A percentile compares a stretch with the other conserved stretches of the same genome.
These are phyloP conservation scores for Pseudonitzschia multiseries DNA, from an alignment of 108 stramenopile genomes.

Conservation along the genomic window DNA sequence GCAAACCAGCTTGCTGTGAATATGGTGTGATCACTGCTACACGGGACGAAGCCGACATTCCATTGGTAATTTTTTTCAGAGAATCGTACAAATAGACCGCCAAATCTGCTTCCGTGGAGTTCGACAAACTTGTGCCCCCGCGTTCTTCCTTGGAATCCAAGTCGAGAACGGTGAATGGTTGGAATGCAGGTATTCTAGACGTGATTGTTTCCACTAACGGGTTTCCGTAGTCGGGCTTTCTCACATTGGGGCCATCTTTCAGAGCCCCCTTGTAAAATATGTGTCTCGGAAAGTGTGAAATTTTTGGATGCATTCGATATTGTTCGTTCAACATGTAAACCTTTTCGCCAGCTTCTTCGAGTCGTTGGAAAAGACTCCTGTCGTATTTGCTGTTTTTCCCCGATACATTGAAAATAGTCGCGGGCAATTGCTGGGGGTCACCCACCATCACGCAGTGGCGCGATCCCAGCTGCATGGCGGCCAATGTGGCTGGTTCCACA, in stretches of 20 bases:
- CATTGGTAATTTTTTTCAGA: constrained; percentile 46
- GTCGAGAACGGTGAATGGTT: constrained; percentile 81
- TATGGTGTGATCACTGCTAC: constrained; percentile 93
- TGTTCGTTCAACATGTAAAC: constrained; percentile 95
- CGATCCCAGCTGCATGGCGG: constrained; percentile 89
- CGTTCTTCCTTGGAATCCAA: constrained; percentile 84
- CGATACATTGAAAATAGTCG: constrained; percentile 91
- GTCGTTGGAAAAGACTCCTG: constrained; percentile 93
- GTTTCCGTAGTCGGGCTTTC: constrained; percentile 61
- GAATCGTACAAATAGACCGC: constrained; percentile 68
- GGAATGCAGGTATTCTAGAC: constrained; percentile 44
- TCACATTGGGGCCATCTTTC: constrained; percentile 82
- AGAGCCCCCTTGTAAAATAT: constrained; percentile 88
- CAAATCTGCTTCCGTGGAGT: constrained; percentile 73
- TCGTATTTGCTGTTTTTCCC: constrained; percentile 87
- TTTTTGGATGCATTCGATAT: constrained; percentile 93
- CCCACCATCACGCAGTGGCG: constrained; percentile 93
- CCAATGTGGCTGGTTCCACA: constrained; percentile 93
- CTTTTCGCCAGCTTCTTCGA: constrained; percentile 91
- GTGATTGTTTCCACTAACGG: constrained; percentile 54
- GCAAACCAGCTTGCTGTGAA: constrained; percentile 77
- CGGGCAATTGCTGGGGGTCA: constrained; percentile 97
- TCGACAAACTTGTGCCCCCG: constrained; percentile 79
- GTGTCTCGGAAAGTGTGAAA: constrained; percentile 84
- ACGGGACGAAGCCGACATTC: constrained; percentile 49